Evolutionary conservation across 768 basidiomycete genomes (phyloP).

Genomic region (Termitomyces sp.): DNA sequence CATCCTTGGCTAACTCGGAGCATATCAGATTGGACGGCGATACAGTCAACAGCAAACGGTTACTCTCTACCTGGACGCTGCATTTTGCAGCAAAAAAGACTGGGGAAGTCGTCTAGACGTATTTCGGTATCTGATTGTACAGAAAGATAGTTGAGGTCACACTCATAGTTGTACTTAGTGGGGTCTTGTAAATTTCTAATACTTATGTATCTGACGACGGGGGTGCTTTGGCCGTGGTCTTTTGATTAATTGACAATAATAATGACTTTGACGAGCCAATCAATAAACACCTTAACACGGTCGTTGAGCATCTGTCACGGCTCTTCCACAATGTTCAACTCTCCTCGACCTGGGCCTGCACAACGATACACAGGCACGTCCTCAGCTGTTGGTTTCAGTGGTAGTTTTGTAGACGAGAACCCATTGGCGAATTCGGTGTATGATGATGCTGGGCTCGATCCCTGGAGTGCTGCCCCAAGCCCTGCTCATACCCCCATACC

Average conservation of each 20-base stretch:
- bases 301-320: not conserved
- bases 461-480: conserved; percentile 75
- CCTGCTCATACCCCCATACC: conserved; percentile 64
- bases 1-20: conserved; percentile 14
- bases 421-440: conserved; percentile 72
- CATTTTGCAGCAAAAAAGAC: conserved; percentile 82
- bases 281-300: not conserved
- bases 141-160: not conserved
- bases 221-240: not conserved
- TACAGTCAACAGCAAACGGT: conserved; percentile 76
- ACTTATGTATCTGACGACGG: not conserved
- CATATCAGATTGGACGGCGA: conserved; percentile 72
- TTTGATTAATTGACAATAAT: not conserved
- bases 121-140: no score
- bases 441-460: conserved; percentile 78
- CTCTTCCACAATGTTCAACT: conserved; percentile 71
- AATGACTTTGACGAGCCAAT: conserved; percentile 1
- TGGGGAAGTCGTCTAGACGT: conserved; percentile 28
- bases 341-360: conserved; percentile 69
- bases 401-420: conserved; percentile 74
- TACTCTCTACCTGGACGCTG: conserved; percentile 90
- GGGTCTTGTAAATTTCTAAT: conserved; percentile 16
- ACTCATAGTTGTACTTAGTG: conserved; percentile 7
- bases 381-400: conserved; percentile 52
- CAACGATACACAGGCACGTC: conserved; percentile 63